phyloP scores from a whole-genome alignment of 352 stramenopile genomes.

The Ochromonadaceae sp. region DNA sequence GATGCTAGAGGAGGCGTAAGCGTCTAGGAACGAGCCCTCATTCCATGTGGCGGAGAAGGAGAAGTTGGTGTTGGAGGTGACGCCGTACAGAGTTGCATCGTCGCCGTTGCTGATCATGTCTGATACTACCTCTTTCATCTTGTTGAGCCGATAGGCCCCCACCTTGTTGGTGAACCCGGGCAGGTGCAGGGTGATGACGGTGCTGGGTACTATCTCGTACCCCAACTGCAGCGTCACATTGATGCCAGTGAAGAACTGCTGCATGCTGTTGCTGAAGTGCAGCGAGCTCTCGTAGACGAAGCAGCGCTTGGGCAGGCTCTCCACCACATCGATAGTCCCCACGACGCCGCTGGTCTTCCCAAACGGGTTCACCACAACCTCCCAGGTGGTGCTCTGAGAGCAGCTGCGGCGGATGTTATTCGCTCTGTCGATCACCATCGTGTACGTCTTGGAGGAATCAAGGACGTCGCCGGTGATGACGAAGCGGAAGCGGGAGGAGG shows the following conservation, averaged over 20 bases:
- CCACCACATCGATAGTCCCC: neutral
- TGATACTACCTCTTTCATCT: no score
- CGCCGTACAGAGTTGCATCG: neutral
- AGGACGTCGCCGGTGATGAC: neutral
- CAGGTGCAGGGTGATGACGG: neutral
- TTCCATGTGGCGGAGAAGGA: no score
- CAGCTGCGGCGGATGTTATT: neutral
- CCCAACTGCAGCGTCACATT: neutral
- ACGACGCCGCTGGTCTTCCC: neutral
- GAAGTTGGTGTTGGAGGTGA: neutral
- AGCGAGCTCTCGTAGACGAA: neutral
- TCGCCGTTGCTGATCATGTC: neutral
- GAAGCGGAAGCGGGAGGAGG: neutral
- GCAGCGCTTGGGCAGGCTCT: neutral
- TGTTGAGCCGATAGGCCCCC: neutral
- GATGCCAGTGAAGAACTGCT: neutral
- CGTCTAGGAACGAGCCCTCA: no score
- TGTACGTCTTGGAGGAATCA: neutral
- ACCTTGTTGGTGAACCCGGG: neutral
- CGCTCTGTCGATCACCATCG: neutral
- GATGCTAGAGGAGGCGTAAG: no score
- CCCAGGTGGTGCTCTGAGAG: neutral
- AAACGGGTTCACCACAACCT: neutral
- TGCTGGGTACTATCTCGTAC: neutral
- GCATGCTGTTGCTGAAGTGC: neutral